Evolutionary conservation across 2,329 filamentous ascomycete species (phyloP).

Genomic region (Phaeomoniella chlamydospora): DNA sequence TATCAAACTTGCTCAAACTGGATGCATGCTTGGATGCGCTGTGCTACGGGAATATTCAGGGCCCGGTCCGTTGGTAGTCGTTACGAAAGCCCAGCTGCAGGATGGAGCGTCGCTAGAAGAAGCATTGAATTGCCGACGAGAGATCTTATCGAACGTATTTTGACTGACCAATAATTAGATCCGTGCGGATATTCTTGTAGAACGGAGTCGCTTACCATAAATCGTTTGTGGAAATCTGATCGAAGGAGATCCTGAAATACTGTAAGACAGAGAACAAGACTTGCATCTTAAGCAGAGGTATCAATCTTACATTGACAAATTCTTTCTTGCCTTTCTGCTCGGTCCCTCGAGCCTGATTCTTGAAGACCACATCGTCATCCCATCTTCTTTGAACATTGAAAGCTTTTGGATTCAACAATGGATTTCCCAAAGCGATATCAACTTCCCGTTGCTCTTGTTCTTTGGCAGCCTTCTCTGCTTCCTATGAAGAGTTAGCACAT

Average conservation of each 20-base stretch:
- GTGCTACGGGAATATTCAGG: no score
- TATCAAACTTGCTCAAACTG: no score
- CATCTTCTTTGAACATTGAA: slow-evolving; percentile 78
- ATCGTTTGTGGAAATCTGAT: slow-evolving; percentile 94
- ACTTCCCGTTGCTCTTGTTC: slow-evolving; percentile 74
- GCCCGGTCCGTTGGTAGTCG: no score
- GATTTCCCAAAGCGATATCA: slow-evolving; percentile 86
- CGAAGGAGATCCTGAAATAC: slow-evolving; percentile 60
- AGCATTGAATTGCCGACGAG: no score
- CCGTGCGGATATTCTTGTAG: slow-evolving; percentile 1
- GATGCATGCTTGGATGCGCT: no score
- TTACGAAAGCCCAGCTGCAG: no score
- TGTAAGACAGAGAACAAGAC: slow-evolving; percentile 6
- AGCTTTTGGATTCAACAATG: slow-evolving; percentile 72
- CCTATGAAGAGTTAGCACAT: slow-evolving; percentile 28
- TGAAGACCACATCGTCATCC: slow-evolving; percentile 99
- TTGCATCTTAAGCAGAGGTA: slow-evolving; percentile 11
- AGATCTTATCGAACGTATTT: slow-evolving; percentile 33
- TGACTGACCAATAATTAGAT: slow-evolving; percentile 17
- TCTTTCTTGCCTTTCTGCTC: slow-evolving; percentile 88
- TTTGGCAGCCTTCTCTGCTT: slow-evolving; percentile 62
- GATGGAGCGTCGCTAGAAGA: no score
- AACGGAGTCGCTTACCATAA: slow-evolving; percentile 52
- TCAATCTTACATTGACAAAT: slow-evolving; percentile 72
- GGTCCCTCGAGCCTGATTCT: slow-evolving; percentile 91